Base-by-base conservation (phyloP, 805 yeast genomes). In the Tanozyma kutaoensis region DNA sequence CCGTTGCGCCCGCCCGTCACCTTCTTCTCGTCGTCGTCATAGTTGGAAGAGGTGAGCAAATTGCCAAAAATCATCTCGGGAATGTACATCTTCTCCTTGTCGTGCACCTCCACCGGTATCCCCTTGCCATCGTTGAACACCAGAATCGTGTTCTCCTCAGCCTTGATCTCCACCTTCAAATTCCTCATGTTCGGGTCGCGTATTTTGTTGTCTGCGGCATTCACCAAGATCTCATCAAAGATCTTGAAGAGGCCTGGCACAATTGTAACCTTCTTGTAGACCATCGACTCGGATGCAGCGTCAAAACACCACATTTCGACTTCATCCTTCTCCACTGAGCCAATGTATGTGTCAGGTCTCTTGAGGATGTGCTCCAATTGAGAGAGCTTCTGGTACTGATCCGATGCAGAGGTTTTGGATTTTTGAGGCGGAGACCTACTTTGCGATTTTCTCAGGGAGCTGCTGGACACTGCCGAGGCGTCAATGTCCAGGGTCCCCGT, bases 1-100 rank as follows among this genome's bases (percentile, higher is more conserved):
- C 98, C 98, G 49, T 91, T 91, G 62, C 98, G 74, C 52, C 98
- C 98, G 60, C 98, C 98, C 2, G 94, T 82, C 19, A 91, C 96
- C 52, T 91, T 91, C 54, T 82, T 81, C 45, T 91, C 81, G 36
- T 88, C 72, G 50, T 91, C 98, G 50, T 91, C 95, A 50, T 91
- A 91, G 55, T 91, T 91, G 15, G 95, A 81, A 2, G 97, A 86
- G 0, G 98, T 91, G 37, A 91, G 68, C 34, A 91, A 66, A 45
- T 91, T 84, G 29, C 98, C 98, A 53, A 91, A 91, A 42, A 91
- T 91, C 55, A 91, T 67, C 55, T 91, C 95, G 1, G 98, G 98
- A 37, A 91, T 86, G 47, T 81, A 91, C 34, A 91, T 84, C 25
- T 80, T 66, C 50, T 91, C 98, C 52, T 84, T 88, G 26, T 66